phyloP scores from a whole-genome alignment of 192 early-diverging fungal species.

The Fimicolochytrium jonesii region DNA sequence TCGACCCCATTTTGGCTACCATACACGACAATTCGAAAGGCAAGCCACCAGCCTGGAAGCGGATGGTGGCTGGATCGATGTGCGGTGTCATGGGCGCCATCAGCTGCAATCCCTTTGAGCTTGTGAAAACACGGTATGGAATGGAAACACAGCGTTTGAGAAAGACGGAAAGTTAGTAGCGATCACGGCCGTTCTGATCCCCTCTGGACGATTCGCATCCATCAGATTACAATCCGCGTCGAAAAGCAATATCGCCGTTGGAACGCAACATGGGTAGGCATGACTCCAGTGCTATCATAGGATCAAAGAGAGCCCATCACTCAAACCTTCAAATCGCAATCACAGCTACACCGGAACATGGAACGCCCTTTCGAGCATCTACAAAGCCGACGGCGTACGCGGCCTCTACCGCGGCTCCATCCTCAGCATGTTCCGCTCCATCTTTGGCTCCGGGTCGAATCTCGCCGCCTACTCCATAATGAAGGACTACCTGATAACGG shows the following conservation, averaged over 20 bases:
- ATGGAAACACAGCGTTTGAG: too few relatives aligned
- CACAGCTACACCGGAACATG: constrained; percentile 52
- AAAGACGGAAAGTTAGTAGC: too few relatives aligned
- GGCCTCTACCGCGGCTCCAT: constrained; percentile 69
- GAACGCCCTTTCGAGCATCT: constrained; percentile 53
- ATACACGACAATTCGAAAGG: constrained; percentile 53
- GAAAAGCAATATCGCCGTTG: constrained; percentile 53
- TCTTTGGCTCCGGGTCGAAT: constrained; percentile 66
- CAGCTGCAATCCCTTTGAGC: constrained; percentile 71
- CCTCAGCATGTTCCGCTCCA: constrained; percentile 59
- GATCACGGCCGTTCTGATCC: background rate
- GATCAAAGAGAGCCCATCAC: too few relatives aligned
- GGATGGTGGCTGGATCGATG: constrained; percentile 66
- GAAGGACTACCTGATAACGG: constrained; percentile 59
- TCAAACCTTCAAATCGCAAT: too few relatives aligned
- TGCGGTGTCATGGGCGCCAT: constrained; percentile 75
- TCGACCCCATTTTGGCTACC: constrained; percentile 63
- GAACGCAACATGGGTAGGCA: constrained; percentile 58
- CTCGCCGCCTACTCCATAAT: constrained; percentile 62
- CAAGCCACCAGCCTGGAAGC: constrained; percentile 66
- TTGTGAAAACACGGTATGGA: constrained; percentile 59
- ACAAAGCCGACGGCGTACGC: constrained; percentile 46
- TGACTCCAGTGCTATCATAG: too few relatives aligned
- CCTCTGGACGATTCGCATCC: background rate
- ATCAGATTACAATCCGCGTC: constrained; percentile 56